These are phyloP conservation scores for Ilex aquifolium DNA, from an alignment of 257 asterid genomes.

Conservation along the genomic window DNA sequence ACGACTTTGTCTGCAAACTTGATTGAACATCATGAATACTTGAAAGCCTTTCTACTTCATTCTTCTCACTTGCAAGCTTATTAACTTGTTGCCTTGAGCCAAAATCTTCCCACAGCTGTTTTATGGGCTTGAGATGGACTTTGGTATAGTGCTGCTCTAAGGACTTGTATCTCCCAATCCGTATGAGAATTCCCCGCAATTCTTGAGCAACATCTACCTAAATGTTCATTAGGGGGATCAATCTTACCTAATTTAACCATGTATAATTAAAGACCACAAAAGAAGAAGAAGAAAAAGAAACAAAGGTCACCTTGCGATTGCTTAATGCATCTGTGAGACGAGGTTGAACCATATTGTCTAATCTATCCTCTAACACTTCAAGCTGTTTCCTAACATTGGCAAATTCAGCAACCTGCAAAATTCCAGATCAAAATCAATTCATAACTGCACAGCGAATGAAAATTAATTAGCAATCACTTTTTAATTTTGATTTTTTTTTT, in stretches of 20 bases:
- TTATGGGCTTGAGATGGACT: constrained; percentile 77
- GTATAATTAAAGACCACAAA: background rate
- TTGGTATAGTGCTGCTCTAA: constrained; percentile 73
- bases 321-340: constrained; percentile 85
- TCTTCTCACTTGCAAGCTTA: constrained; percentile 62
- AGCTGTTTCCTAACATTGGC: constrained; percentile 98
- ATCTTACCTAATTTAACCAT: too few species aligned
- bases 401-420: constrained; percentile 93
- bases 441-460: too few species aligned
- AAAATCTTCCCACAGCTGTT: constrained; percentile 89
- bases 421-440: background rate
- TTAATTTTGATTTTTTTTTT: too few species aligned
- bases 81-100: constrained; percentile 64
- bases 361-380: constrained; percentile 94
- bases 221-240: constrained; percentile 4
- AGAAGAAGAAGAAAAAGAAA: constrained; percentile 12
- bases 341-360: constrained; percentile 96
- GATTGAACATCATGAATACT: constrained; percentile 43
- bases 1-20: constrained; percentile 31
- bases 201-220: constrained; percentile 90
- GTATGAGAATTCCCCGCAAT: constrained; percentile 79
- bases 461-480: too few species aligned
- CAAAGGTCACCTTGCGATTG: constrained; percentile 62
- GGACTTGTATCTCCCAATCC: constrained; percentile 87
- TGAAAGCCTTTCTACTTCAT: constrained; percentile 50